These are phyloP conservation scores for Paracorniculantispora psalliotae DNA, from an alignment of 2,329 filamentous ascomycete genomes.

Conservation along the genomic window DNA sequence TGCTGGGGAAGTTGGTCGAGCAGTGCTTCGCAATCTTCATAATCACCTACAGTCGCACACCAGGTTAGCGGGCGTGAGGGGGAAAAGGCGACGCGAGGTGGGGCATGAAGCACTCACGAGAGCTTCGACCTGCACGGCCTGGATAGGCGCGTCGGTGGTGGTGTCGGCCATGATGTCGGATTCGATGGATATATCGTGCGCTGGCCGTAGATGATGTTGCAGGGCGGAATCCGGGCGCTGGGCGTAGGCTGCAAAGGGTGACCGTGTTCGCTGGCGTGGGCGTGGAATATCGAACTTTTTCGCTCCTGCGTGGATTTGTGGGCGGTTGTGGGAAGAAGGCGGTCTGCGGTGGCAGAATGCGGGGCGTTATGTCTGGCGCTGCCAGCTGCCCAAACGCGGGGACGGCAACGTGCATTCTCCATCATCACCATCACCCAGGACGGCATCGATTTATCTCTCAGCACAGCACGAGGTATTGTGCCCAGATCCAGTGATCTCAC, in stretches of 20 bases:
- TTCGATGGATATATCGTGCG: conserved; percentile 21
- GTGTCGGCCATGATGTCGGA: conserved; percentile 52
- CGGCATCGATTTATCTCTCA: not conserved
- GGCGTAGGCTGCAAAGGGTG: conserved; percentile 21
- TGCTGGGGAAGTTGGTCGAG: conserved; percentile 79
- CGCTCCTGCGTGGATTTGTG: conserved; percentile 34
- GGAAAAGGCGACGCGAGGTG: conserved; percentile 27
- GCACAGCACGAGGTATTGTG: conserved; percentile 14
- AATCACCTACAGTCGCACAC: conserved; percentile 59
- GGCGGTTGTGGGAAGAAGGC: conserved; percentile 38
- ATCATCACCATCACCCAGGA: conserved; percentile 1
- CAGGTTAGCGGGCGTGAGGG: conserved; percentile 17
- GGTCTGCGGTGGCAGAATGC: conserved; percentile 34
- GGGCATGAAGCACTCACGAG: conserved; percentile 59
- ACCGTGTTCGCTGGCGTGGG: conserved; percentile 18
- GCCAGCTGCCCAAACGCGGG: not conserved
- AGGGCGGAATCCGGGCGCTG: conserved; percentile 20
- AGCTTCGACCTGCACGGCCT: conserved; percentile 89
- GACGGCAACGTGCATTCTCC: conserved; percentile 3
- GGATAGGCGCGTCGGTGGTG: conserved; percentile 65
- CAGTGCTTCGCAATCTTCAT: conserved; percentile 99
- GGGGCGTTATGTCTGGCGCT: not conserved
- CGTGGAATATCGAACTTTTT: conserved; percentile 40
- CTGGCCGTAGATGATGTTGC: conserved; percentile 21
- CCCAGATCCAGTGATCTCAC: conserved; percentile 6